Base-by-base conservation (phyloP, 2,329 filamentous ascomycete species). In the Aspergillus pseudotamarii region DNA sequence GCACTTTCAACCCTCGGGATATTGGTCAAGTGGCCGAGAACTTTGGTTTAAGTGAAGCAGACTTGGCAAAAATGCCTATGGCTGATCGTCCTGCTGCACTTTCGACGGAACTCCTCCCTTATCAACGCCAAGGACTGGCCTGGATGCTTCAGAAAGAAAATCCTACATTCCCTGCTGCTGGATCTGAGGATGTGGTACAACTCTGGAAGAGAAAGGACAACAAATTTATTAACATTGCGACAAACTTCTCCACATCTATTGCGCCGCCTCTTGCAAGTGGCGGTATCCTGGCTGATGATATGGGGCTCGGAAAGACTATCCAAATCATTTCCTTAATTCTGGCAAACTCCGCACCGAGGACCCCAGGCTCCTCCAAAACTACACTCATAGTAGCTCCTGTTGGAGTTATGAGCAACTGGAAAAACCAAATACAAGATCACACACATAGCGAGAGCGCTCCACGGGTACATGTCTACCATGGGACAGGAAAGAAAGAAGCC, bases 401-500 rank as follows among this genome's bases (percentile, higher is more conserved):
- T 6, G 90, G 89, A 58, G 92, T 96, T 23, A 94, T 96, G 91
- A 93, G 90, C 72, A 96, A 96, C 70, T 97, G 93, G 93, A 88
- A 87, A 69, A 88, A 90, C 59, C 93, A 96, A 76, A 91, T 94
- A 59, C 82, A 86, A 65, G 84, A 85, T 43, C 93, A 97, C 71
- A 85, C 94, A 53, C 84, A 87, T 43, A 75, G 83, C 6, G 84
- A 90, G n/a, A 79, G 86, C 60, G 79, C 82, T 1, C 86, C 92
- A 8, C 87, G 84, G 11, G 83, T 95, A 5, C 82, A 93, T 69
- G 88, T 89, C 36, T 95, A 94, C 72, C 92, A 97, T 72, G 91
- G 91, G 0, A 74, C 79, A 68, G 79, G 83, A 68, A 83, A 86
- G 64, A 88, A 87, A 66, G 80, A 84, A 61, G 84, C 85, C 0